A percentile compares a stretch with the other conserved stretches of the same genome.
Evolutionary conservation across 129 eudicot genomes (phyloP).

Genomic region (Helianthus tuberosus): DNA sequence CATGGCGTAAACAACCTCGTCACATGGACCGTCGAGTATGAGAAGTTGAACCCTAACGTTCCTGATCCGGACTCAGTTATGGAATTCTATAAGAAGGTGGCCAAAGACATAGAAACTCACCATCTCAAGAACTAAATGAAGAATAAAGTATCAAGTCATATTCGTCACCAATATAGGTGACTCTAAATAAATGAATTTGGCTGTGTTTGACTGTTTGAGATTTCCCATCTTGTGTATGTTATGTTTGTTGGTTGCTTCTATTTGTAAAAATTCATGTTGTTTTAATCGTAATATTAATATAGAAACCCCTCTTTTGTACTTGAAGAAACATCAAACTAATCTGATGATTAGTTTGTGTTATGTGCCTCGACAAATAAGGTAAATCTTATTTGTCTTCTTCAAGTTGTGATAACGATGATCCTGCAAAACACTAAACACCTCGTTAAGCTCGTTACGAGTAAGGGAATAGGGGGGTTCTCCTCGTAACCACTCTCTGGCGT

Average conservation of each 20-base stretch:
- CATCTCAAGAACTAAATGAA: constrained; percentile 18
- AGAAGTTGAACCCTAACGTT: constrained; percentile 29
- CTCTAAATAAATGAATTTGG: constrained; percentile 13
- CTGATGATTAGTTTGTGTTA: too few species aligned
- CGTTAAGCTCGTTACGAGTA: too few species aligned
- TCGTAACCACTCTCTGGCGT: constrained; percentile 26
- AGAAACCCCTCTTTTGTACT: too few species aligned
- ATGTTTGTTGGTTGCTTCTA: background rate
- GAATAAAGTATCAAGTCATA: background rate
- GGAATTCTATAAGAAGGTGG: constrained; percentile 27
- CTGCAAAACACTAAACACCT: too few species aligned
- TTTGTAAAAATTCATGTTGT: too few species aligned
- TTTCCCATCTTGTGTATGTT: background rate
- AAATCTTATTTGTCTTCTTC: too few species aligned
- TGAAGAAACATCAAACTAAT: too few species aligned
- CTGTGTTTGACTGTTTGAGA: background rate
- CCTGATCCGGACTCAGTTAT: constrained; percentile 32
- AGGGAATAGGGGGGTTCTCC: too few species aligned
- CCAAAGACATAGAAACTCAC: constrained; percentile 31
- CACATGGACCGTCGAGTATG: constrained; percentile 37
- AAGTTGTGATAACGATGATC: too few species aligned
- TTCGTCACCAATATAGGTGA: background rate
- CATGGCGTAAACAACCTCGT: constrained; percentile 23
- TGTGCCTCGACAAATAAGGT: too few species aligned
- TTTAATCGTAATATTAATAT: too few species aligned